A percentile compares a stretch with the other conserved stretches of the same genome.
These are phyloP conservation scores for Taphrina sp. DNA, from an alignment of 1,139 yeast genomes.

Conservation along the genomic window DNA sequence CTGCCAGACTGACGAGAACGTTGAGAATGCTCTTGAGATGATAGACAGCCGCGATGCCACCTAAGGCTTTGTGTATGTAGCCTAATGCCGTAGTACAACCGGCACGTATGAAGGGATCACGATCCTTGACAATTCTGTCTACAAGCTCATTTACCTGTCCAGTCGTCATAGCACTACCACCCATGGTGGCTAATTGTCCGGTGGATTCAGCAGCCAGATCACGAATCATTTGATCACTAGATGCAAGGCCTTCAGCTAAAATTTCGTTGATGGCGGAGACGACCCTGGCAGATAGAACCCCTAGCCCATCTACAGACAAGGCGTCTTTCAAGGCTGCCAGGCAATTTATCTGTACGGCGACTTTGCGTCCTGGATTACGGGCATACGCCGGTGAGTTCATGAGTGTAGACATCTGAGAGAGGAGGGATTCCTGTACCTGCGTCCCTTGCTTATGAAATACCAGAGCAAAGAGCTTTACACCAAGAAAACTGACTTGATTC, in stretches of 20 bases:
- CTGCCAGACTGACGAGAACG: slow-evolving; percentile 59
- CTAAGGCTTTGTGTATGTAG: slow-evolving; percentile 54
- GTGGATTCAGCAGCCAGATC: slow-evolving; percentile 63
- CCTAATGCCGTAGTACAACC: slow-evolving; percentile 62
- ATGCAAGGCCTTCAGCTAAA: slow-evolving; percentile 45
- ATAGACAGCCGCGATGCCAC: slow-evolving; percentile 47
- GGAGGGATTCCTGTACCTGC: slow-evolving; percentile 78
- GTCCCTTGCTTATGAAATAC: slow-evolving; percentile 72
- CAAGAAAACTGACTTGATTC: slow-evolving; percentile 63
- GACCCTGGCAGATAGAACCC: slow-evolving; percentile 7
- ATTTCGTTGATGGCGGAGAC: slow-evolving; percentile 56
- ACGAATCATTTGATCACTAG: slow-evolving; percentile 42
- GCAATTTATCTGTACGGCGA: slow-evolving; percentile 61
- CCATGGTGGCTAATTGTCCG: slow-evolving; percentile 58
- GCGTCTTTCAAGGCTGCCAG: slow-evolving; percentile 55
- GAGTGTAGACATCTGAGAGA: slow-evolving; percentile 72
- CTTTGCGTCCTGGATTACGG: slow-evolving; percentile 41
- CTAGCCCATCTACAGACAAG: slow-evolving; percentile 8
- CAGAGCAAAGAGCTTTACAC: slow-evolving; percentile 71
- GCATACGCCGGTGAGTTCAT: slow-evolving; percentile 43
- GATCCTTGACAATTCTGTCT: slow-evolving; percentile 60
- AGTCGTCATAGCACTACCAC: slow-evolving; percentile 46
- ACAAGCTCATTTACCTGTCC: slow-evolving; percentile 57
- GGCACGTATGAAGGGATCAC: slow-evolving; percentile 66
- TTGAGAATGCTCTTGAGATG: slow-evolving; percentile 53